Evolutionary conservation across 2,329 filamentous ascomycete genomes (phyloP), one percentile per base, ranked within the genome.

Genomic region (Fusarium oligoseptatum): DNA sequence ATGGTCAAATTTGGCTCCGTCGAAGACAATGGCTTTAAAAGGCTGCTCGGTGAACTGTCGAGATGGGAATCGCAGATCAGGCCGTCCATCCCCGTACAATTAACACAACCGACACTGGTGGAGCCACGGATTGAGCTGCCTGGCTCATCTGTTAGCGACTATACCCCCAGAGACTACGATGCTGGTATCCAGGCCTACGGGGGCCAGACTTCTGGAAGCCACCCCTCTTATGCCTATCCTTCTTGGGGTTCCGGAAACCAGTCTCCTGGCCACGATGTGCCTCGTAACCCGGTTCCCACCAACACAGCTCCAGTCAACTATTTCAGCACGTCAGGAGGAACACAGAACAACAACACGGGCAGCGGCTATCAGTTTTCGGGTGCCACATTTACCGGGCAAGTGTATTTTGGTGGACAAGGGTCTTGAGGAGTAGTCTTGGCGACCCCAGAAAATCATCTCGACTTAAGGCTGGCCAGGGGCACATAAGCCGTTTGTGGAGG

Each of bases 1-100:
- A 61, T 69, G 43, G 39, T 24, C 63, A 67, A 67, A 2, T 69
- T 69, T 14, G 20, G 8, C 5, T 79, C 79, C 0, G 55, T 20
- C 2, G 76, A 80, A 1, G 78, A 82, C 2, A 79, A 72, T 24
- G 80, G 80, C 4, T 82, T 82, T 37, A 77, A 76, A 32, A 76
- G 76, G 32, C 22, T 81, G 24, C 29, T 79, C 22, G 76, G 74
- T 1, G 78, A 77, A 22, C 24, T 75, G 20, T 22, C 56, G 4
- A 62, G 43, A 39, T 73, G 68, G 73, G 34, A 71, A 36, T 24
- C 20, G 11, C 32, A 63, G 24, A 52, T 17, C 20, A 37, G 41
- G 32, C 24, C 17, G n/a, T 55, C n/a, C 20, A 27, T 6, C 24
- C 27, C 20, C 4, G 15, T 6, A 7, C 32, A 57, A 24, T 37